Evolutionary conservation across 768 basidiomycete genomes (phyloP).

Genomic region (Mycena latifolia): DNA sequence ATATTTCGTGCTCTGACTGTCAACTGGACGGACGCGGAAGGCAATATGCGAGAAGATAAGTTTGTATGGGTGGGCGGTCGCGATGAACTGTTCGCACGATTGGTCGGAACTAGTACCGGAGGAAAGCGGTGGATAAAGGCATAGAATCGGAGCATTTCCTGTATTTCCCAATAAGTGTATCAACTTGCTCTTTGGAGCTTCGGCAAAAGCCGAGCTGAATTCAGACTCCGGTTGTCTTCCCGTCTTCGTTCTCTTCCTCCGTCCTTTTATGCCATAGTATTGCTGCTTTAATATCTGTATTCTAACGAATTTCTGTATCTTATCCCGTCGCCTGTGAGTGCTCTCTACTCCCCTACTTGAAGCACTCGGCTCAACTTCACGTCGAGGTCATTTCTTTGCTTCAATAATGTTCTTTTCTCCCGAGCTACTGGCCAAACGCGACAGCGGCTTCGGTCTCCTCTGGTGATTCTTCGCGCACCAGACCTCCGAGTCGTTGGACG

Average conservation of each 20-base stretch:
- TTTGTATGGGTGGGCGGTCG: slow-evolving; percentile 72
- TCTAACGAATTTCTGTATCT: slow-evolving; percentile 4
- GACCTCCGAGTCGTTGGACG: background rate
- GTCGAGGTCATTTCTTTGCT: slow-evolving; percentile 2
- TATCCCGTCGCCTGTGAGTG: slow-evolving; percentile 8
- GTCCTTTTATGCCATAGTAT: slow-evolving; percentile 16
- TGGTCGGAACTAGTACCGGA: slow-evolving; percentile 60
- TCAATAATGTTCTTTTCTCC: slow-evolving; percentile 87
- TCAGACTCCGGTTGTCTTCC: slow-evolving; percentile 9
- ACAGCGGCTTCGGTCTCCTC: slow-evolving; percentile 91
- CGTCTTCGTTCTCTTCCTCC: background rate
- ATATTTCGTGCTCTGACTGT: slow-evolving; percentile 66
- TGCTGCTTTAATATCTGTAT: slow-evolving; percentile 26
- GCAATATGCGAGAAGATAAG: slow-evolving; percentile 59
- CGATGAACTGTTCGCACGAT: slow-evolving; percentile 75
- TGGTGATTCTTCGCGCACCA: slow-evolving; percentile 61
- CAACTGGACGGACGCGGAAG: slow-evolving; percentile 53
- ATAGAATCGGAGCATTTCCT: too few species aligned
- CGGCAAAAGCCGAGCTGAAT: slow-evolving; percentile 11
- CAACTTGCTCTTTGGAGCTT: slow-evolving; percentile 21
- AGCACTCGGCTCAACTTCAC: background rate
- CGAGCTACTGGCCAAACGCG: slow-evolving; percentile 83
- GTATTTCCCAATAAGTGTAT: slow-evolving; percentile 16
- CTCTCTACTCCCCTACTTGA: background rate
- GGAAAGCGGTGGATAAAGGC: slow-evolving; percentile 63